Percentiles rank a stretch among this genome's conserved stretches.
Conservation (phyloP, 1,284 basidiomycete genomes). For the Malassezia psittaci region DNA sequence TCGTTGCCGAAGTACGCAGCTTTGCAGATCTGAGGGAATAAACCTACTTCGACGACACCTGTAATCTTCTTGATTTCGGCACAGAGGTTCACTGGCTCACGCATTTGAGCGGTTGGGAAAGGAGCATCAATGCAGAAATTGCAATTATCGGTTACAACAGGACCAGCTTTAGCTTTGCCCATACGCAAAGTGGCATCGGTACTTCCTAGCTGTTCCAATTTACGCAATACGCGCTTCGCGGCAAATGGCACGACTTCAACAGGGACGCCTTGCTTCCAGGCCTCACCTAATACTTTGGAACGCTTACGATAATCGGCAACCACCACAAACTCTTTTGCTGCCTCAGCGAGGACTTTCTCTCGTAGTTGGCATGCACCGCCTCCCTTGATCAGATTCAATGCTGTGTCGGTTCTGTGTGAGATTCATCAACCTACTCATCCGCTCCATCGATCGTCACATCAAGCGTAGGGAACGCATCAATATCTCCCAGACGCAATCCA, state of each 20-base stretch:
- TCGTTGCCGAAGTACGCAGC: conserved; percentile 91
- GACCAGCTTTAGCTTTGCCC: conserved; percentile 62
- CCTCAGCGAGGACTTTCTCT: conserved; percentile 90
- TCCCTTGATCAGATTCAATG: conserved; percentile 91
- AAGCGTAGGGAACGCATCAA: conserved; percentile 60
- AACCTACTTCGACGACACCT: conserved; percentile 89
- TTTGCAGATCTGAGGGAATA: conserved; percentile 82
- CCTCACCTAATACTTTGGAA: conserved; percentile 63
- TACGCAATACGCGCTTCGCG: conserved; percentile 60
- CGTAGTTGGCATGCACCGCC: conserved; percentile 93
- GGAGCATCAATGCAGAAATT: conserved; percentile 43
- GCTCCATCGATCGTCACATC: conserved; percentile 96
- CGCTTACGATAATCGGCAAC: conserved; percentile 92
- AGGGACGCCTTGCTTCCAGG: conserved; percentile 76
- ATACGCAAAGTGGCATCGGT: conserved; percentile 32
- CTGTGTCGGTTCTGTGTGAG: conserved; percentile 63
- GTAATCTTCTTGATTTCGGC: conserved; percentile 52
- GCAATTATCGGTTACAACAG: conserved; percentile 82
- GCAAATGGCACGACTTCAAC: conserved; percentile 95
- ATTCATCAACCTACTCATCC: conserved; percentile 56
- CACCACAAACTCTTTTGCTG: conserved; percentile 74
- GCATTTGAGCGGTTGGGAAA: conserved; percentile 35
- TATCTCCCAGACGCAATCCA: conserved; percentile 69
- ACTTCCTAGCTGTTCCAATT: conserved; percentile 36
- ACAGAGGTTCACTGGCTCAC: conserved; percentile 31